Base-by-base conservation (phyloP, 2,329 filamentous ascomycete genomes). In the Thyridium curvatum region DNA sequence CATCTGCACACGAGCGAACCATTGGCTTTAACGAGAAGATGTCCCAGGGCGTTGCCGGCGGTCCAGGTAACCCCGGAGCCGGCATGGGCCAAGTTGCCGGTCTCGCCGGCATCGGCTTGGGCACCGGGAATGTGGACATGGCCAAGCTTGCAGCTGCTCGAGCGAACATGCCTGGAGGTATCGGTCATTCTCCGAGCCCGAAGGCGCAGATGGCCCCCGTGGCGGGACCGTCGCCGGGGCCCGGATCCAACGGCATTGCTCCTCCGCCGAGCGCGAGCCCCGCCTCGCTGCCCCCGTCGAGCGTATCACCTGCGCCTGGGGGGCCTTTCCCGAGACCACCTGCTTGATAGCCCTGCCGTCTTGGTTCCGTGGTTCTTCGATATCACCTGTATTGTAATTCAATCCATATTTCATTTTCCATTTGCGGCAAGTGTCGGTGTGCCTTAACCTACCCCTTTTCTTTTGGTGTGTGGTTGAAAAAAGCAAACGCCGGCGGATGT, bases 1-100 rank as follows among this genome's bases (percentile, higher is more conserved):
- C 47, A 12, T 48, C 66, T 13, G 66, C 67, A 1, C 65, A 68
- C 37, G 64, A 68, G 44, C 58, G 62, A n/a, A 56, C 57, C 17
- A 48, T 58, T 41, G 61, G 61, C 43, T 64, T 65, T 37, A 53
- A 54, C 3, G 62, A 66, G 36, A 65, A 62, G 52, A 59, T 63
- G 6, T 35, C 34, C 10, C 46, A 43, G 32, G 40, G 41, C 12
- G 7, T 14, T 29, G 14, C 21, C 18, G 15, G 16, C 21, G 10
- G 21, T 26, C 21, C 21, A 26, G 21, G 21, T 10, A 26, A 26
- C 21, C 21, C 21, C 30, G 30, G 30, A 14, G 10, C 16, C 8
- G 41, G 42, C 21, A 38, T 41, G 18, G 41, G 43, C 12, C 43
- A 69, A 41, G 46, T 60, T 4, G 47, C 58, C 0, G 60, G 61